Evolutionary conservation across 768 basidiomycete genomes (phyloP), one percentile per base, ranked within the genome.

Genomic region (Clitopilus hobsonii): DNA sequence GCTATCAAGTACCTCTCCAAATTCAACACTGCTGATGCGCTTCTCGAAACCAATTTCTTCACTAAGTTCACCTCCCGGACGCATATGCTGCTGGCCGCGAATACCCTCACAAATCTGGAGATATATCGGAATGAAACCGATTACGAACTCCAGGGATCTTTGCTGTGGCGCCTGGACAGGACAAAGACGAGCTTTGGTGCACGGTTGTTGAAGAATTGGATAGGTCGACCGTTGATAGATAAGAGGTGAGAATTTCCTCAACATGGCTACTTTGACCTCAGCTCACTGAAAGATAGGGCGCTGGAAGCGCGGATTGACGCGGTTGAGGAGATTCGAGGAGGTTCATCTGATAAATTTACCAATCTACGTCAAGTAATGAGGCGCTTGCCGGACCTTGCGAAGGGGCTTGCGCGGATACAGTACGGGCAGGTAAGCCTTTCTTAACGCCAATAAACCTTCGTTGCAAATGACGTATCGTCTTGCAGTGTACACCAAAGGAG

Each of bases 81-180:
- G 0, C 86, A 92, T 59, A 95, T 99, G 95, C 75, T 93, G 20
- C 77, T 99, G 47, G 89, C 88, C 49, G 87, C 86, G 23, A 97
- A 93, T 65, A 96, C 96, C 0, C 70, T 98, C 10, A 79, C 80
- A 11, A 98, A 97, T 65, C 69, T 96, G 71, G 95, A 98, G 68
- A 84, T 99, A n/a, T 95, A 91, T 67, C 81, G 85, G 28, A 98
- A 98, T 61, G 88, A 90, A 64, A 93, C 91, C 0, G 88, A 97
- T 65, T 81, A 80, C 53, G 83, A 80, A 10, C 73, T 79, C 18
- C 79, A 71, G 54, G 95, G 94, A 3, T 89, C 91, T 50, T 71
- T 99, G 47, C 73, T 97, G 58, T 89, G 86, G 82, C 78, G 95
- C 6, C 74, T 99, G 52, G 91, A 98, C 72, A 82, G 82, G 56